Base-by-base conservation (phyloP, 129 eudicot genomes). In the Logfia minima region DNA sequence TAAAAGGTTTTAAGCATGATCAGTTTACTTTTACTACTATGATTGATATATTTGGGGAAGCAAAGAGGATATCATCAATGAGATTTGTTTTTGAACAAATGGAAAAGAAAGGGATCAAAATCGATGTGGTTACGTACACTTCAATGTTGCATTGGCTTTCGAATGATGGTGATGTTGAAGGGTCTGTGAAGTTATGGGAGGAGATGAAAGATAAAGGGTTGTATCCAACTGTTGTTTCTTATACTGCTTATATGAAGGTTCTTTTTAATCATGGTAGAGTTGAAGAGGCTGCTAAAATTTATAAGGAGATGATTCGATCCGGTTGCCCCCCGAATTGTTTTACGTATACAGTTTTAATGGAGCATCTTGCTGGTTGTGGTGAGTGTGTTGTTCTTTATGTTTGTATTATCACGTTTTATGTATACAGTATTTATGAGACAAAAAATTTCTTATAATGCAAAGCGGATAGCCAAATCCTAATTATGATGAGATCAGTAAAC, bases 41-140 rank as follows among this genome's bases (percentile, higher is more conserved):
- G 98, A 61, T 93, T 76, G 98, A 93, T 83, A 93, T 93, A 7
- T 93, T 93, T 81, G 98, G 98, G 59, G 98, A 93, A 80, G 98
- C 98, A 7, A 61, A 77, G 86, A 81, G 97, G 75, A 87, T 93
- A 67, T 73, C 90, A 8, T 93, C 98, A 4, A 93, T 93, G 98
- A 87, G 75, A 66, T 85, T 70, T 81, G 90, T 93, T 34, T 90
- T 88, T 74, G 77, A 86, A 67, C 88, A 85, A 66, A 93, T 93
- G 98, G 87, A 88, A 74, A 92, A 88, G 67, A 93, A 90, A 24
- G 98, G 89, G 62, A 76, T 93, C 43, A 93, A 81, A 79, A 63
- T 88, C 68, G 97, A 90, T 86, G 95, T 76, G 8, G 90, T 90
- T 79, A 90, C 97, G 75, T 93, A 88, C 48, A 93, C 98, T 43